Evolutionary conservation across 129 eudicot species (phyloP).

Genomic region (Scalesia atractyloides): DNA sequence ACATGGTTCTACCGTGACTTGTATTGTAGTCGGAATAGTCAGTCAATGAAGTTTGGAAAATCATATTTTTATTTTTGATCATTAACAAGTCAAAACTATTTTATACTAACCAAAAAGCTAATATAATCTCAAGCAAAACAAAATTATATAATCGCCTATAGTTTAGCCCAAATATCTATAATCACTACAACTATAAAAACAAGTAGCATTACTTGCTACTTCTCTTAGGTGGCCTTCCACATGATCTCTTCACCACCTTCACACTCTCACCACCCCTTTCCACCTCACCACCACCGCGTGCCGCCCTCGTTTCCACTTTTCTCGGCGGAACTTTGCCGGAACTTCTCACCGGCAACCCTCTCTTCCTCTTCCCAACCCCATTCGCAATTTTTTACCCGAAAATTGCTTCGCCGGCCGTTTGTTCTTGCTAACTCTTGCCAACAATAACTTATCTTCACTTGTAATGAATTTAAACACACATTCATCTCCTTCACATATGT

Average conservation of each 20-base stretch:
- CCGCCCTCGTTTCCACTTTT: too few relatives aligned
- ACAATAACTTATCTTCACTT: constrained; percentile 17
- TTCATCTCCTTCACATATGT: constrained; percentile 25
- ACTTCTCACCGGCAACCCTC: background rate
- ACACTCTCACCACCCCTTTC: too few relatives aligned
- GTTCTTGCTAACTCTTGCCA: constrained; percentile 20
- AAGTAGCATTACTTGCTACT: too few relatives aligned
- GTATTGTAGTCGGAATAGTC: too few relatives aligned
- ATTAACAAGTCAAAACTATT: background rate
- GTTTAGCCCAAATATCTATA: background rate
- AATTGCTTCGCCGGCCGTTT: background rate
- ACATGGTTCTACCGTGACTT: too few relatives aligned
- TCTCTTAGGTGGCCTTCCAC: constrained; percentile 1
- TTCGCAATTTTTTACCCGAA: background rate
- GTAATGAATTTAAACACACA: constrained; percentile 26
- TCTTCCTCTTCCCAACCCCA: background rate
- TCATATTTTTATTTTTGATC: too few relatives aligned
- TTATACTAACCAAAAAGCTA: background rate
- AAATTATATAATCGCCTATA: background rate
- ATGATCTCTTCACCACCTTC: background rate
- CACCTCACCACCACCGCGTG: too few relatives aligned
- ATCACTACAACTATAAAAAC: background rate
- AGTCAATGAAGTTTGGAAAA: too few relatives aligned
- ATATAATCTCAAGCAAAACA: background rate
- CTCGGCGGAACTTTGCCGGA: too few relatives aligned